Conservation (phyloP, 2,329 filamentous ascomycete genomes). For the Pyricularia sp. region DNA sequence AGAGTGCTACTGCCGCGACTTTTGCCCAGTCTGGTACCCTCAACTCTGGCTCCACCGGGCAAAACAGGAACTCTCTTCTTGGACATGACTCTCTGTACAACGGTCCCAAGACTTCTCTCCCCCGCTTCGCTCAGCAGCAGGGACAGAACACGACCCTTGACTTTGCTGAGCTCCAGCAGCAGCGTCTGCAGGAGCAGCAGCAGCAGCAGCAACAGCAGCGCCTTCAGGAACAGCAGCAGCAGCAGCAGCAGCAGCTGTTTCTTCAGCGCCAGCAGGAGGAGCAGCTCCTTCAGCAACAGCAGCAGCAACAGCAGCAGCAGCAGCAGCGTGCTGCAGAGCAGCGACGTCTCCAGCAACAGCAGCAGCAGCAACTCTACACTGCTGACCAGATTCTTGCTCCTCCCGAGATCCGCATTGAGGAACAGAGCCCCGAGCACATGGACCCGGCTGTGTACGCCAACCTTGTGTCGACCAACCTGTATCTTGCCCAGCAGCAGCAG, state of each 20-base stretch:
- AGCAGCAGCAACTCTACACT: constrained; percentile 46
- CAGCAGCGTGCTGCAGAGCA: constrained; percentile 17
- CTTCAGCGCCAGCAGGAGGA: constrained; percentile 8
- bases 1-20: constrained; percentile 60
- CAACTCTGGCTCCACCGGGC: constrained; percentile 23
- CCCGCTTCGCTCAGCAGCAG: constrained; percentile 23
- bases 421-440: constrained; percentile 57
- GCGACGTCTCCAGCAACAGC: constrained; percentile 5
- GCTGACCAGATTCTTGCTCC: constrained; percentile 84
- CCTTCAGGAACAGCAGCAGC: not conserved
- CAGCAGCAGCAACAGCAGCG: constrained; percentile 1
- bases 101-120: constrained; percentile 45
- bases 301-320: constrained; percentile 18
- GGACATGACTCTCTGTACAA: constrained; percentile 30
- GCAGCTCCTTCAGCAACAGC: constrained; percentile 5
- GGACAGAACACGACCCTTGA: constrained; percentile 12
- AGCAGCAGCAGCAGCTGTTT: constrained; percentile 7
- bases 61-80: constrained; percentile 26
- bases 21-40: constrained; percentile 30
- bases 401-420: constrained; percentile 63
- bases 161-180: constrained; percentile 5
- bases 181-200: not conserved
- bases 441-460: constrained; percentile 82
- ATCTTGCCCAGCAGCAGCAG: constrained; percentile 88
- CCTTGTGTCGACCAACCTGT: constrained; percentile 80